A percentile compares a stretch with the other conserved stretches of the same genome.
Evolutionary conservation across 2,329 filamentous ascomycete species (phyloP).

Genomic region (Pseudogymnoascus sp.): DNA sequence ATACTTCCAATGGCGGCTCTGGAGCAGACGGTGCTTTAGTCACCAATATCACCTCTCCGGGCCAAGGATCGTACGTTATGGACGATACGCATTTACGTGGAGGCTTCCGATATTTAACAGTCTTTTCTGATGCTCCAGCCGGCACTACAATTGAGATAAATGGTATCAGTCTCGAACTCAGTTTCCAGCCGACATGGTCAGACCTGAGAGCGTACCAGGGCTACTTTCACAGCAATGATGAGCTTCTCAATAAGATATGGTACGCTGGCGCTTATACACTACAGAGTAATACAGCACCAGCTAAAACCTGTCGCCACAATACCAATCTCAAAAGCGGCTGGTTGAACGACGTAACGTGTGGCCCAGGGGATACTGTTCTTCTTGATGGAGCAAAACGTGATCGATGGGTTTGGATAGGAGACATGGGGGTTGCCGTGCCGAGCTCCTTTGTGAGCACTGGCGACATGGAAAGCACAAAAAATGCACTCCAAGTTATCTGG

Average conservation of each 20-base stretch:
- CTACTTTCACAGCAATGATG: conserved; percentile 26
- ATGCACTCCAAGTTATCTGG: conserved; percentile 37
- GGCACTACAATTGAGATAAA: conserved; percentile 21
- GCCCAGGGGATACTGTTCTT: conserved; percentile 15
- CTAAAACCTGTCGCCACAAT: conserved; percentile 24
- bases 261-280: conserved; percentile 23
- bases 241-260: conserved; percentile 30
- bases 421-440: conserved; percentile 46
- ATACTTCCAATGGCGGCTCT: conserved; percentile 38
- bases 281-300: conserved; percentile 24
- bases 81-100: conserved; percentile 37
- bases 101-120: conserved; percentile 45
- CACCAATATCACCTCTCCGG: conserved; percentile 30
- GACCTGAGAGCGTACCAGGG: conserved; percentile 28
- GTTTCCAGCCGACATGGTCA: conserved; percentile 34
- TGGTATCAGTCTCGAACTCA: conserved; percentile 29
- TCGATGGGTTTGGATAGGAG: conserved; percentile 48
- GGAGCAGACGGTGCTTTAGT: conserved; percentile 41
- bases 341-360: conserved; percentile 33
- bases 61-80: conserved; percentile 34
- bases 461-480: conserved; percentile 36
- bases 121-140: background rate
- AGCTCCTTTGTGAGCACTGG: conserved; percentile 41
- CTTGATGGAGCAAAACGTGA: conserved; percentile 49
- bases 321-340: conserved; percentile 26